Conservation (phyloP, 83 land plant genomes). For the Picea engelmannii region DNA sequence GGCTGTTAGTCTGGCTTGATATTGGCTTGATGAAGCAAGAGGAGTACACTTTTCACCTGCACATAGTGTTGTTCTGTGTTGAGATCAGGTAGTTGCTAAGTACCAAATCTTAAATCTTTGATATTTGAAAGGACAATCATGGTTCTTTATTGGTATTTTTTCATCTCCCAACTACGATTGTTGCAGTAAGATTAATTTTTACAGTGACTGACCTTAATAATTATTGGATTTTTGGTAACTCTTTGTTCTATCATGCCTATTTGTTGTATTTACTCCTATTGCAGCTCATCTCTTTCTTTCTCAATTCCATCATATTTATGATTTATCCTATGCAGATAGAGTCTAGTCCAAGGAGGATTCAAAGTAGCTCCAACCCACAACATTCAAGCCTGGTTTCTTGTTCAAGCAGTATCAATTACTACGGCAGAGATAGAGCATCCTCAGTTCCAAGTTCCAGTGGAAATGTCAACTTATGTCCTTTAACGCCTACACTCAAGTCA, state of each 20-base stretch:
- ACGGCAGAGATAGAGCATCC: conserved; percentile 7
- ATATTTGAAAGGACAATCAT: neutral
- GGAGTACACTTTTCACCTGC: no score
- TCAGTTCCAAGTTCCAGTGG: conserved; percentile 4
- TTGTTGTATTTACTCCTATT: neutral
- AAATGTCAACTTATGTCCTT: neutral
- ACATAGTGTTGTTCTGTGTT: no score
- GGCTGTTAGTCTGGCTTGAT: no score
- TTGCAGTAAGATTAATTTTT: neutral
- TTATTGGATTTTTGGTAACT: neutral
- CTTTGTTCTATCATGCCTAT: neutral
- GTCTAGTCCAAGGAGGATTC: no score
- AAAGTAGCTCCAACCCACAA: conserved; percentile 1
- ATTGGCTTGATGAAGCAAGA: no score
- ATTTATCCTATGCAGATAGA: neutral
- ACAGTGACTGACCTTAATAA: neutral
- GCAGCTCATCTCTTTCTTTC: neutral
- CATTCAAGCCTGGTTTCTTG: conserved; percentile 1
- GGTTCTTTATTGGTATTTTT: neutral
- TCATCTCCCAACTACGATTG: neutral
- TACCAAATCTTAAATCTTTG: neutral
- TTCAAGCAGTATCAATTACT: conserved; percentile 6
- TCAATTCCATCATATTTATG: neutral
- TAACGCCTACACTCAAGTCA: neutral
- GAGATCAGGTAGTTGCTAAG: neutral